These are phyloP conservation scores for Nidularia pulvinata DNA, from an alignment of 768 basidiomycete species.

Conservation along the genomic window DNA sequence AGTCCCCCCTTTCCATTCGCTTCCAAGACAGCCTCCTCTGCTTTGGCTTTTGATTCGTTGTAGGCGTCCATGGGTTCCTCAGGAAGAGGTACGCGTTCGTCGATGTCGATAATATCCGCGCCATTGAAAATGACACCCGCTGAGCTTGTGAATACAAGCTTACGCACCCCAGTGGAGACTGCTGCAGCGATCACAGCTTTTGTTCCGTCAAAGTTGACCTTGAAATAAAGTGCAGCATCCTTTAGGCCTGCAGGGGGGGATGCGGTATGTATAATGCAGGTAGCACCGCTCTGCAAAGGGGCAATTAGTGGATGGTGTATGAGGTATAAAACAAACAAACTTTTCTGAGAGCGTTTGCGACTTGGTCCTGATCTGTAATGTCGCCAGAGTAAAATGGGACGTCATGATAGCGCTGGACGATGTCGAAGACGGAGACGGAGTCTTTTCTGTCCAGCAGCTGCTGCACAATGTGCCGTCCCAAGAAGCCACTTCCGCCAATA, in stretches of 20 bases:
- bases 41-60: slow-evolving; percentile 92
- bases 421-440: slow-evolving; percentile 85
- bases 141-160: slow-evolving; percentile 94
- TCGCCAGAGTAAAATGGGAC: slow-evolving; percentile 90
- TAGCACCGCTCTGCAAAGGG: slow-evolving; percentile 64
- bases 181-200: slow-evolving; percentile 84
- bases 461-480: slow-evolving; percentile 91
- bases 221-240: slow-evolving; percentile 75
- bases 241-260: slow-evolving; percentile 71
- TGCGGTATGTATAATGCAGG: slow-evolving; percentile 95
- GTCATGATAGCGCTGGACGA: slow-evolving; percentile 89
- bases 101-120: slow-evolving; percentile 75
- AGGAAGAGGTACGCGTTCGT: slow-evolving; percentile 83
- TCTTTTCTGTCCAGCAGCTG: slow-evolving; percentile 79
- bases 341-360: slow-evolving; percentile 73
- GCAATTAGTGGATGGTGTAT: slow-evolving; percentile 3
- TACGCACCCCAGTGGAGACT: slow-evolving; percentile 66
- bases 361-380: slow-evolving; percentile 75
- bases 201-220: slow-evolving; percentile 95
- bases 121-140: slow-evolving; percentile 92
- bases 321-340: slow-evolving; percentile 34
- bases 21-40: slow-evolving; percentile 78
- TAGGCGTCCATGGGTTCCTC: slow-evolving; percentile 84
- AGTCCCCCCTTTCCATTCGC: slow-evolving; percentile 88
- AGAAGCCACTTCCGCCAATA: slow-evolving; percentile 92